Evolutionary conservation across 106 monocot species (phyloP).

Genomic region (Platanthera guangdongensis): DNA sequence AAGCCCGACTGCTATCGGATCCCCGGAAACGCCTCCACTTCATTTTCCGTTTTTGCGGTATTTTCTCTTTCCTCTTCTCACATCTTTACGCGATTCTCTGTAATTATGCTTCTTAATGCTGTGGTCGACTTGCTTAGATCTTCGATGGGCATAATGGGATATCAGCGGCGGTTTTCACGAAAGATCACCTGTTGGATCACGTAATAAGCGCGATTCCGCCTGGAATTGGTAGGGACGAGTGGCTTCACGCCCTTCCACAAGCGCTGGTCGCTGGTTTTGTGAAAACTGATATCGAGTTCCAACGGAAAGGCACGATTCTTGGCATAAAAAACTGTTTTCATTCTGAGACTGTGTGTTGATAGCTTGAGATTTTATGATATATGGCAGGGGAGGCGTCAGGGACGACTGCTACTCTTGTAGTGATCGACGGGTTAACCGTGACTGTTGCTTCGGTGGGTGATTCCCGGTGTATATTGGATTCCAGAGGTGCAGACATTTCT

Average conservation of each 20-base stretch:
- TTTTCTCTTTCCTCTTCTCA: background rate
- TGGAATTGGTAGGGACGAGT: constrained; percentile 51
- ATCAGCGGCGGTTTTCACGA: constrained; percentile 80
- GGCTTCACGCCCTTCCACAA: constrained; percentile 74
- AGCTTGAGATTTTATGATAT: constrained; percentile 13
- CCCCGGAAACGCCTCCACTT: constrained; percentile 49
- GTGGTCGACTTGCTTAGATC: constrained; percentile 25
- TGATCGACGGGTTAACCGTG: constrained; percentile 83
- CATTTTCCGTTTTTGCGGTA: constrained; percentile 95
- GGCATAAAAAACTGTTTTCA: background rate
- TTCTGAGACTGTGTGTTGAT: background rate
- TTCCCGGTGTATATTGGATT: constrained; percentile 88
- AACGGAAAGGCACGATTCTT: constrained; percentile 52
- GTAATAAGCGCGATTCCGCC: constrained; percentile 72
- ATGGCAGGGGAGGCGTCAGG: constrained; percentile 71
- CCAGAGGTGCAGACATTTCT: constrained; percentile 59
- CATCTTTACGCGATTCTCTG: background rate
- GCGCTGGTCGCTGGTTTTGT: constrained; percentile 92
- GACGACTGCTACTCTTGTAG: constrained; percentile 83
- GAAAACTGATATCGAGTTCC: constrained; percentile 95
- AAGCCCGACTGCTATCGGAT: constrained; percentile 65
- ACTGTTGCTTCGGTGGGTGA: constrained; percentile 96
- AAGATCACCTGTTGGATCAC: constrained; percentile 78
- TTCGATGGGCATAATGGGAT: constrained; percentile 98
- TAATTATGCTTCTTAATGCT: background rate